phyloP scores from a whole-genome alignment of 1,139 yeast genomes.

The Magnusiomyces suaveolens region DNA sequence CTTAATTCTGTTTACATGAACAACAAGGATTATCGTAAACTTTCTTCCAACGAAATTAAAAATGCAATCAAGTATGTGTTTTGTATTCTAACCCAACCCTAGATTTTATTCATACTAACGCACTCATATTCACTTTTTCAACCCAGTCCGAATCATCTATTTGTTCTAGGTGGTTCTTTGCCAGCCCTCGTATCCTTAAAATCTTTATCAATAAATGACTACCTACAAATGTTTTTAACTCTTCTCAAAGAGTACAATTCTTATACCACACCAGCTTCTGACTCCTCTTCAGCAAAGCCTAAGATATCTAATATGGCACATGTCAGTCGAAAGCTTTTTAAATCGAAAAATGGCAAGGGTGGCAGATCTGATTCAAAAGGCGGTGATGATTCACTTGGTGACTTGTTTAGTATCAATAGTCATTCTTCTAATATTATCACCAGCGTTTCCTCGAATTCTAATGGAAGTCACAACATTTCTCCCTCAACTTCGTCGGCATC shows the following conservation, averaged over 20 bases:
- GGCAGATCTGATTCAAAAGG: slow-evolving; percentile 20
- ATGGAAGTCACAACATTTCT: neutral
- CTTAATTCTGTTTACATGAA: neutral
- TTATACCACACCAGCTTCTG: neutral
- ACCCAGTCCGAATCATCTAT: neutral
- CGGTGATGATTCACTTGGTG: neutral
- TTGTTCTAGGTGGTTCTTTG: slow-evolving; percentile 2
- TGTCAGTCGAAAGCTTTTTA: slow-evolving; percentile 24
- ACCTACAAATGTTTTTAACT: neutral
- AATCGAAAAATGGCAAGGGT: slow-evolving; percentile 22
- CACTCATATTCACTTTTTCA: neutral
- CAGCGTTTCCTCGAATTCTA: neutral
- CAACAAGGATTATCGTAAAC: neutral
- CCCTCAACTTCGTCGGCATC: slow-evolving; percentile 1
- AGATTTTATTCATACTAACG: neutral
- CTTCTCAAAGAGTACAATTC: slow-evolving; percentile 1
- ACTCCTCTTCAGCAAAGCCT: slow-evolving; percentile 4
- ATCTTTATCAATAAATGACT: neutral
- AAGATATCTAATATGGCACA: slow-evolving; percentile 18
- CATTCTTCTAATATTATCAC: neutral
- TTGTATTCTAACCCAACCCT: neutral
- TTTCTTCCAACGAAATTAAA: neutral
- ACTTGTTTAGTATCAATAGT: neutral
- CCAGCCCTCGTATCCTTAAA: neutral
- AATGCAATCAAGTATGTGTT: neutral